Base-by-base conservation (phyloP, 768 basidiomycete genomes). In the Leccinum rimulosum region DNA sequence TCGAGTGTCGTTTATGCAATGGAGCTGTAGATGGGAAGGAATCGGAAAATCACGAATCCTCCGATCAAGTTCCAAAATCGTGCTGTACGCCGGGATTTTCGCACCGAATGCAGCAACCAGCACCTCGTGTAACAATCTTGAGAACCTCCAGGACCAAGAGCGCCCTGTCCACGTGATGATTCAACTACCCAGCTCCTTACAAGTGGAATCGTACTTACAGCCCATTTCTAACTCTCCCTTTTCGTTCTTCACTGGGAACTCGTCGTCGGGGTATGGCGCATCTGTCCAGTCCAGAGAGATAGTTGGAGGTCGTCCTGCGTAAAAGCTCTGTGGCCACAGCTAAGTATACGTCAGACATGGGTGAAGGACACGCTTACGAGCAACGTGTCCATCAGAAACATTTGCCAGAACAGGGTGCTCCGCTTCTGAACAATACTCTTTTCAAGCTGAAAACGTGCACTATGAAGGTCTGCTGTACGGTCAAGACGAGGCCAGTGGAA, bases 341-440 rank as follows among this genome's bases (percentile, higher is more conserved):
- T 54, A 30, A 56, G 47, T 54, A 35, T 48, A 7, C 4, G 3
- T 30, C 38, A 47, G 27, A 36, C 12, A 38, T 9, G 6, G 35
- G 5, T 17, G 35, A n/a, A 17, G 3, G 62, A 74, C 19, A 11
- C 8, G 19, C 68, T 65, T 64, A 90, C 89, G 40, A 81, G 71
- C 79, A 82, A 83, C 0, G 85, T 84, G 64, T 90, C 89, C 30
- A 82, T 67, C 27, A 76, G 63, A 65, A 86, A 89, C n/a, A 89
- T 68, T 51, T 86, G 82, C 86, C 88, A 91, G 67, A 89, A 89
- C 11, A 86, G 73, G 22, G 76, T 76, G 55, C 76, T 80, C 17
- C 88, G 82, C 56, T 77, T 74, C 58, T 84, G 75, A 17, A 75
- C 68, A 43, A 76, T 69, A 22, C 73, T 70, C 28, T 78, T 75